phyloP scores from a whole-genome alignment of 1,284 basidiomycete genomes.

The Takashimella tepidaria region DNA sequence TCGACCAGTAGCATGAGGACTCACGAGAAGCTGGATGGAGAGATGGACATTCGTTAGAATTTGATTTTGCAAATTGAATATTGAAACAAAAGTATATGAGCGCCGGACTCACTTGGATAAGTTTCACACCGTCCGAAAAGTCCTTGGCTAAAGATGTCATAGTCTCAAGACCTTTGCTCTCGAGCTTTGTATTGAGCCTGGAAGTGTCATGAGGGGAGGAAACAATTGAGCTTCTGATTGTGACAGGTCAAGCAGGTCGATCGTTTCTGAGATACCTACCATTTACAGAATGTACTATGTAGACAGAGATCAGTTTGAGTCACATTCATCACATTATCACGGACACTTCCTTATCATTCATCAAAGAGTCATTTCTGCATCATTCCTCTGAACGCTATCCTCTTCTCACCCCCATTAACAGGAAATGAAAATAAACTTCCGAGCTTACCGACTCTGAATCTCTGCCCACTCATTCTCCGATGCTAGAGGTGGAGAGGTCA shows the following conservation, averaged over 20 bases:
- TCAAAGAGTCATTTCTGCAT: not conserved
- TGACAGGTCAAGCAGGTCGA: no score
- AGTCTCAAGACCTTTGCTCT: constrained; percentile 74
- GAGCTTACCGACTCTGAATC: constrained; percentile 12
- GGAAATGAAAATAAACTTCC: not conserved
- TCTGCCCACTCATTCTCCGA: constrained; percentile 18
- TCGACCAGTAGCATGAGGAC: no score
- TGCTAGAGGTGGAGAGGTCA: constrained; percentile 3
- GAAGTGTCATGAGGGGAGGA: not conserved
- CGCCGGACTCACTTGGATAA: constrained; percentile 60
- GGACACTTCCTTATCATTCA: no score
- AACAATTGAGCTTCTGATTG: no score
- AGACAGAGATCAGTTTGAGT: constrained; percentile 6
- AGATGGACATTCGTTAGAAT: constrained; percentile 1
- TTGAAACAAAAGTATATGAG: not conserved
- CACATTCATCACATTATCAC: no score
- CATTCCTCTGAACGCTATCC: not conserved
- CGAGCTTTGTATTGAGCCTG: constrained; percentile 94
- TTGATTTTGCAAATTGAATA: not conserved
- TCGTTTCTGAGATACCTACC: constrained; percentile 22
- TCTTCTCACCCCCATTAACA: not conserved
- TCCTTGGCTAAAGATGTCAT: constrained; percentile 87
- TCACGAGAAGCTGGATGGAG: constrained; percentile 68
- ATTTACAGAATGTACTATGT: constrained; percentile 44
- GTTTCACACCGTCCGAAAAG: constrained; percentile 87